Evolutionary conservation across 164 flowering plant species (phyloP), one percentile per base, ranked within the genome.

Genomic region (Macadamia tetraphylla): DNA sequence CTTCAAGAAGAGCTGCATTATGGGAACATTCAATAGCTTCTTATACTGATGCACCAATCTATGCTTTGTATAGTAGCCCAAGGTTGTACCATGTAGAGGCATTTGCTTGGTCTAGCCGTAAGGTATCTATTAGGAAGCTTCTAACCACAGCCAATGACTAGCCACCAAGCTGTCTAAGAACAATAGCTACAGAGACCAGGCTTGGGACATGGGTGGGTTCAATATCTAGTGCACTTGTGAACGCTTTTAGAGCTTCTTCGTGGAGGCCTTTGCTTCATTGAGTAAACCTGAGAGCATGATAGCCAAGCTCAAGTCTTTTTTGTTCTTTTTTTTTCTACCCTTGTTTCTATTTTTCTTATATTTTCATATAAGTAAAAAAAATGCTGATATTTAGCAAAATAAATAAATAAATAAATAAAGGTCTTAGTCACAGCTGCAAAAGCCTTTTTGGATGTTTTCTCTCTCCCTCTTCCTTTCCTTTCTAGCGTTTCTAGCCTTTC

Each of bases 21-120:
- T 86, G 83, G 67, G 91, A 94, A 75, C 97, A 94, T 53, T 92
- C 97, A 0, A 78, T 78, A 13, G 91, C 90, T 70, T 91, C 97
- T 15, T 63, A 17, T 31, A 76, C 74, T 43, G 88, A 76, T 67
- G 74, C 79, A 58, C 80, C 77, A 12, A 15, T 68, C 53, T 92
- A 87, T 11, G 70, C 78, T 67, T 78, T 83, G 79, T 85, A 81
- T 32, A 88, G 73, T 69, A 92, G 71, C 35, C 97, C 98, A 6
- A 92, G 89, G 80, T 86, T 80, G 86, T 83, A 85, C 98, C 98
- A 94, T 1, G 95, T 97, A 31, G 76, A 60, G 51, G 74, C 76
- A 70, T 92, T 90, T 23, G 84, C 87, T 75, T 85, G 76, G 77
- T 94, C 98, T 3, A 86, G 76, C 30, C 87, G 73, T 18, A 94